These are phyloP conservation scores for Neckera pumila DNA, from an alignment of 225 moss, liverwort and hornwort genomes.

Conservation along the genomic window DNA sequence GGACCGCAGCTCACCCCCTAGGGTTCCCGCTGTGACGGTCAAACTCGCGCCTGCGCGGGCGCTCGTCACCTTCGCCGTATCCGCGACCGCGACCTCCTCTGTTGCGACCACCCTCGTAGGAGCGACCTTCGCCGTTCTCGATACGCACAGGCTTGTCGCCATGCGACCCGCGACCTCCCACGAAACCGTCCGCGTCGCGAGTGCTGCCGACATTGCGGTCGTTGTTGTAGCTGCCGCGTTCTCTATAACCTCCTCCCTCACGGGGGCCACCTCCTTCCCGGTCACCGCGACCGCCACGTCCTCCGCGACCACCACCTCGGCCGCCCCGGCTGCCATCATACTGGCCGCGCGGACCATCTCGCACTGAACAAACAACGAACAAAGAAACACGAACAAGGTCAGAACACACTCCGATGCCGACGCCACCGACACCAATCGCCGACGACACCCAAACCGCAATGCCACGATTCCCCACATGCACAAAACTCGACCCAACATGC, in stretches of 20 bases:
- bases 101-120: constrained; percentile 36
- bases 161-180: constrained; percentile 19
- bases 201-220: constrained; percentile 30
- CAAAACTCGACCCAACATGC: not conserved
- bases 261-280: constrained; percentile 13
- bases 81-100: constrained; percentile 59
- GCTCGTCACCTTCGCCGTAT: constrained; percentile 51
- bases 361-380: not conserved
- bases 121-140: constrained; percentile 57
- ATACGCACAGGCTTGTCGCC: constrained; percentile 29
- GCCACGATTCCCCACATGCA: not conserved
- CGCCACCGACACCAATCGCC: not conserved
- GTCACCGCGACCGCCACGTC: constrained; percentile 21
- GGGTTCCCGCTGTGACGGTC: constrained; percentile 85
- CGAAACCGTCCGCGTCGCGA: constrained; percentile 38
- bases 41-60: constrained; percentile 62
- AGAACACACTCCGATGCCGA: not conserved
- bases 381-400: not conserved
- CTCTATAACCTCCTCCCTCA: constrained; percentile 36
- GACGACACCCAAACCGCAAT: not conserved
- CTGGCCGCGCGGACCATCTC: constrained; percentile 33
- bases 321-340: constrained; percentile 10
- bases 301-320: constrained; percentile 43
- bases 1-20: constrained; percentile 37
- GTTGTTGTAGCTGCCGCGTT: constrained; percentile 31